These are phyloP conservation scores for Apiospora hydei DNA, from an alignment of 2,329 filamentous ascomycete species.

Conservation along the genomic window DNA sequence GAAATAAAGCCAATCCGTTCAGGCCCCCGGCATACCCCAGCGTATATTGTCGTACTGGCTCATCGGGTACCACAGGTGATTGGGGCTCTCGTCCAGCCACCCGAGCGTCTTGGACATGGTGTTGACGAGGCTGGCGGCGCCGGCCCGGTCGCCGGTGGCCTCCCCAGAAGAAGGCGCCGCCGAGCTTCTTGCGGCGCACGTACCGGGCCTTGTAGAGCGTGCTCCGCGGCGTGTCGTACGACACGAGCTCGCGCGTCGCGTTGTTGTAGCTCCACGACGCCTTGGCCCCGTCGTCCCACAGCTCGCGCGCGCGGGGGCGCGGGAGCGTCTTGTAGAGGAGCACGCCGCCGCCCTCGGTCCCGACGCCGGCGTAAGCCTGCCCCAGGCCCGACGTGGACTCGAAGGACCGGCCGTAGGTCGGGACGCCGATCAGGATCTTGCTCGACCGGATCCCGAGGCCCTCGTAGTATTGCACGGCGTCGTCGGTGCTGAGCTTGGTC, in stretches of 20 bases:
- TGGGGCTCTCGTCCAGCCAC: conserved; percentile 56
- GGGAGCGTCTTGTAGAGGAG: conserved; percentile 80
- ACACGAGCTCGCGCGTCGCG: conserved; percentile 66
- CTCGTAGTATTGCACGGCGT: conserved; percentile 70
- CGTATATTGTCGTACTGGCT: conserved; percentile 67
- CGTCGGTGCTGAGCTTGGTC: conserved; percentile 74
- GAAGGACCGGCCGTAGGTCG: conserved; percentile 82
- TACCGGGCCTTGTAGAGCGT: conserved; percentile 69
- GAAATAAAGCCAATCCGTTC: background rate
- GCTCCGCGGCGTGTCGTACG: conserved; percentile 70
- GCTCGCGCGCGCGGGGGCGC: conserved; percentile 60
- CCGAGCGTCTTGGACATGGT: conserved; percentile 56
- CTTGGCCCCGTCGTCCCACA: conserved; percentile 62
- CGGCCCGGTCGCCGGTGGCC: conserved; percentile 69
- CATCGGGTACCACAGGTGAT: conserved; percentile 62
- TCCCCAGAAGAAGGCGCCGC: conserved; percentile 90
- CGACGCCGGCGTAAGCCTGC: conserved; percentile 67
- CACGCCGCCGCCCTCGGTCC: conserved; percentile 64
- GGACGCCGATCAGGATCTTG: conserved; percentile 80
- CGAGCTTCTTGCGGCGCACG: conserved; percentile 66
- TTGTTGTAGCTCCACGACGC: conserved; percentile 78
- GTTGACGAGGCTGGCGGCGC: conserved; percentile 63
- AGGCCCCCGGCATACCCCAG: conserved; percentile 25
- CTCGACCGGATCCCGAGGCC: conserved; percentile 61
- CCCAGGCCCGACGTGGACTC: conserved; percentile 72